Percentiles rank a stretch among this genome's conserved stretches.
phyloP scores from a whole-genome alignment of 176 grass and related monocot genomes.

The Alloteropsis semialata region DNA sequence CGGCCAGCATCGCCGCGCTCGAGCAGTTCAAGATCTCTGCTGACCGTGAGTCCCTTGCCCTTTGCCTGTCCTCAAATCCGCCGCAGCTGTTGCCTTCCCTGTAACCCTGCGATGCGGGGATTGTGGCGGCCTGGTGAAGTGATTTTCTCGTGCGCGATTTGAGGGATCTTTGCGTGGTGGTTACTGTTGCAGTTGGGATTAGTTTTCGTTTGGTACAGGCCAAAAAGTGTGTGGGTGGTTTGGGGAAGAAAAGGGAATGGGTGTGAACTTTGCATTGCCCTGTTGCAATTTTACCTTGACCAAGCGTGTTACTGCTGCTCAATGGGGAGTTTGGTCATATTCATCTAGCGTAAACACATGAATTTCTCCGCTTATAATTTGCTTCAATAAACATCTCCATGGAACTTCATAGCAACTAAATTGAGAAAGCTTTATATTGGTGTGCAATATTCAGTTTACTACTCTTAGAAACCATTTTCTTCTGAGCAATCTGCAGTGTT shows the following conservation, averaged over 20 bases:
- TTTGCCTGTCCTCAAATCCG: neutral
- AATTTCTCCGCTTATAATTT: neutral
- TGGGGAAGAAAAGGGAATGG: neutral
- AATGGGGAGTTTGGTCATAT: neutral
- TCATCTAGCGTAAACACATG: neutral
- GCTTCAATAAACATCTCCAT: neutral
- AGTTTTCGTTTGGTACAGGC: conserved; percentile 12
- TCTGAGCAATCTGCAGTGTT: conserved; percentile 2
- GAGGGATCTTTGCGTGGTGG: neutral
- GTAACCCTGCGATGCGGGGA: neutral
- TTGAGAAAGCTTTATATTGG: neutral
- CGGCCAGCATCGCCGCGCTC: conserved; percentile 59
- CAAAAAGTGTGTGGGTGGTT: neutral
- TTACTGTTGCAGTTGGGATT: neutral
- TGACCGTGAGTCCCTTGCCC: conserved; percentile 61
- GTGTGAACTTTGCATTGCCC: neutral
- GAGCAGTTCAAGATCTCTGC: conserved; percentile 99
- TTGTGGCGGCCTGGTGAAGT: neutral
- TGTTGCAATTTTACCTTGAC: neutral
- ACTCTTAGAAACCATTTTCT: neutral
- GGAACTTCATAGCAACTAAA: neutral
- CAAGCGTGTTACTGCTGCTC: neutral
- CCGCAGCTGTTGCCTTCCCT: neutral
- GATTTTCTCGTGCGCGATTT: neutral
- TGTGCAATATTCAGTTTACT: neutral